phyloP scores from a whole-genome alignment of 176 grass and related monocot species.

The Hsuehochloa calcarea region DNA sequence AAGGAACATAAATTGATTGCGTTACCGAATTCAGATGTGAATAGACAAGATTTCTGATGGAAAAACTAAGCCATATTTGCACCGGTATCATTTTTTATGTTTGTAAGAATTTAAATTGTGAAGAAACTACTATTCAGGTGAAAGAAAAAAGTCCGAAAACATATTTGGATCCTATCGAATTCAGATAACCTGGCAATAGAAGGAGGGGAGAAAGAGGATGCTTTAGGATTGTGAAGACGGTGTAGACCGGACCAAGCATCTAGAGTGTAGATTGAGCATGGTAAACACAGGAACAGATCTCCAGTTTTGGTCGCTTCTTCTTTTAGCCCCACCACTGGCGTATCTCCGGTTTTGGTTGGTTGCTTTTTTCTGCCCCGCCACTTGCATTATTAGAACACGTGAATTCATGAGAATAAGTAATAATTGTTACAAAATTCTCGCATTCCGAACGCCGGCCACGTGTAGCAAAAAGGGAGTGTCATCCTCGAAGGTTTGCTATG shows the following conservation, averaged over 20 bases:
- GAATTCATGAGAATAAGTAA: neutral
- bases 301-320: no score
- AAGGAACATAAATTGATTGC: neutral
- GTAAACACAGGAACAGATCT: no score
- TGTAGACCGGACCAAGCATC: no score
- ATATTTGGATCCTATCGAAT: neutral
- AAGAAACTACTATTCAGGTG: neutral
- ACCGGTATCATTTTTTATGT: neutral
- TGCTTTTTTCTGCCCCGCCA: no score
- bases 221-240: no score
- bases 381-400: no score
- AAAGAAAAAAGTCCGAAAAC: neutral
- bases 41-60: no score
- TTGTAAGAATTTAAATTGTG: neutral
- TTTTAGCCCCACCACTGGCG: no score
- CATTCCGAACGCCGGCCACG: neutral
- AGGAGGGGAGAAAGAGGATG: no score
- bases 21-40: neutral
- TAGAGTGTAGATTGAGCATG: no score
- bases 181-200: no score
- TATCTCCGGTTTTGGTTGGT: no score
- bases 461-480: neutral
- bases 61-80: neutral
- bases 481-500: neutral
- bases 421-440: neutral